Conservation (phyloP, 805 yeast genomes). For the Metschnikowia noctiluminum region DNA sequence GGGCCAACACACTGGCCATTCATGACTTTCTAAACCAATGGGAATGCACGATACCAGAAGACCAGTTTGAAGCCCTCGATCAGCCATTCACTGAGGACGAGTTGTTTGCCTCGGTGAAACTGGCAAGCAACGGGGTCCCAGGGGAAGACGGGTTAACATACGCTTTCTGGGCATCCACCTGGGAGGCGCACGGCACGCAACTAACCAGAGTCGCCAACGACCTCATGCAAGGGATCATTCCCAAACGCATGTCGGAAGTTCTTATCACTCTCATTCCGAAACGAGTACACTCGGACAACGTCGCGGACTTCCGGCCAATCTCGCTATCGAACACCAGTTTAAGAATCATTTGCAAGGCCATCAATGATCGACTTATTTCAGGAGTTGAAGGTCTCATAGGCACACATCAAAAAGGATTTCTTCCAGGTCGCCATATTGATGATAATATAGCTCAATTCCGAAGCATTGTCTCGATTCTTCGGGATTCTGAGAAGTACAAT, state of each 20-base stretch:
- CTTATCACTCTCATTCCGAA: conserved; percentile 1
- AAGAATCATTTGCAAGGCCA: conserved; percentile 1
- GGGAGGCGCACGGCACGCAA: background rate
- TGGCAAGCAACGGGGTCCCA: background rate
- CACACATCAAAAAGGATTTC: background rate
- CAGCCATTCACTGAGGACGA: conserved; percentile 1
- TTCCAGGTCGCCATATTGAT: background rate
- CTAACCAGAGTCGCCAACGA: conserved; percentile 1
- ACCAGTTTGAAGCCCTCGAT: background rate
- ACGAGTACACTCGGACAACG: background rate
- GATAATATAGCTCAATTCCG: conserved; percentile 1
- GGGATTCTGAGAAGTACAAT: background rate
- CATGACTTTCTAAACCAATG: background rate
- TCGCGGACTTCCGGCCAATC: background rate
- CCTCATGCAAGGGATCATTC: conserved; percentile 1
- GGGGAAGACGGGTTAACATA: conserved; percentile 2
- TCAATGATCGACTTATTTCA: background rate
- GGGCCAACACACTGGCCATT: background rate
- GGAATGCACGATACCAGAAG: background rate
- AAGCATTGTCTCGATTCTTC: background rate
- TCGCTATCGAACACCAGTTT: conserved; percentile 1
- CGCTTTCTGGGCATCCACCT: background rate
- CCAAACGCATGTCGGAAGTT: background rate
- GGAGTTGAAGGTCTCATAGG: background rate
- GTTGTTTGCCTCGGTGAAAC: background rate